Percentiles rank a stretch among this genome's conserved stretches.
Conservation (phyloP, 306 rosid species). For the Carpinus fangiana region DNA sequence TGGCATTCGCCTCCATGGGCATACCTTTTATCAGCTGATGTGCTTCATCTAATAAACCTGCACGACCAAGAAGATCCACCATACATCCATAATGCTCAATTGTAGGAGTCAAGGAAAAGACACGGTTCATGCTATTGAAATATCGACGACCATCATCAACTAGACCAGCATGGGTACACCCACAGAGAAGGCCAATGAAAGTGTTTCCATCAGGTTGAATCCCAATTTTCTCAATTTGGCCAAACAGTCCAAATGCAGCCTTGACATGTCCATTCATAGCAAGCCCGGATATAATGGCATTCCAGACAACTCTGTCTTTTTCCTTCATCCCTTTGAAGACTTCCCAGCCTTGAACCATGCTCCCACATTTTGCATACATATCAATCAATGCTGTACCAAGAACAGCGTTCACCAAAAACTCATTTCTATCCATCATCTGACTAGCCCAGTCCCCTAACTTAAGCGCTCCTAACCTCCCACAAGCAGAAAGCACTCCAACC, state of each 20-base stretch:
- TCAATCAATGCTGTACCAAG: constrained; percentile 29
- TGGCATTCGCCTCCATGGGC: constrained; percentile 41
- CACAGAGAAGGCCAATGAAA: constrained; percentile 33
- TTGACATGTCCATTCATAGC: constrained; percentile 27
- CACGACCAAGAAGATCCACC: constrained; percentile 54
- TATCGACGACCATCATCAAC: constrained; percentile 35
- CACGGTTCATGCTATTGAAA: constrained; percentile 18
- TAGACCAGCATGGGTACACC: constrained; percentile 32
- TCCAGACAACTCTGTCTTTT: constrained; percentile 29
- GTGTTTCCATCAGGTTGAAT: constrained; percentile 34
- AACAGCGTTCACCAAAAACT: background rate
- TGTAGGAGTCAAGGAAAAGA: constrained; percentile 22
- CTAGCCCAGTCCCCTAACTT: constrained; percentile 28
- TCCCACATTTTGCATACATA: constrained; percentile 35
- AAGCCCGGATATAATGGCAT: constrained; percentile 25
- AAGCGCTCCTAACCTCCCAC: constrained; percentile 29
- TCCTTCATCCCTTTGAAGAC: constrained; percentile 19
- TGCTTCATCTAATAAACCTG: constrained; percentile 36
- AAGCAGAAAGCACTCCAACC: constrained; percentile 30
- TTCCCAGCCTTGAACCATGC: constrained; percentile 15
- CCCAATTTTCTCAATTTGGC: constrained; percentile 5
- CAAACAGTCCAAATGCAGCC: constrained; percentile 19
- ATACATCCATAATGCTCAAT: constrained; percentile 45
- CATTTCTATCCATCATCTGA: constrained; percentile 13
- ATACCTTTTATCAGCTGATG: constrained; percentile 37